Percentiles rank a stretch among this genome's conserved stretches.
Conservation (phyloP, 2,329 filamentous ascomycete species). For the Penicillium corylophilum region DNA sequence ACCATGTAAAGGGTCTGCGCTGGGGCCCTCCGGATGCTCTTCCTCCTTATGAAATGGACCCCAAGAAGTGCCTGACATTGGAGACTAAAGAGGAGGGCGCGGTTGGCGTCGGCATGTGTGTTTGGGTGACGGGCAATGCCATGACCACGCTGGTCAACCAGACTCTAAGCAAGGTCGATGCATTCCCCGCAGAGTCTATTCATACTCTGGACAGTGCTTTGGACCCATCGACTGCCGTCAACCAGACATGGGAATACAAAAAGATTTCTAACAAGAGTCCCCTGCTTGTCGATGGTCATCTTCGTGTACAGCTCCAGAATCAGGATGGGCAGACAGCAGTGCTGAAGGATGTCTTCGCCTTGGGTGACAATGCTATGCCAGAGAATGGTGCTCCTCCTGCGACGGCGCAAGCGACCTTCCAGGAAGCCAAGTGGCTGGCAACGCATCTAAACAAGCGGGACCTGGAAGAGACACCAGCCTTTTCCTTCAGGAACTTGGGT, state of each 20-base stretch:
- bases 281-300: slow-evolving; percentile 56
- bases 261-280: slow-evolving; percentile 49
- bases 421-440: slow-evolving; percentile 60
- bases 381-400: slow-evolving; percentile 55
- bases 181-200: slow-evolving; percentile 35
- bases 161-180: slow-evolving; percentile 29
- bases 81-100: slow-evolving; percentile 59
- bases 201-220: slow-evolving; percentile 22
- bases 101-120: slow-evolving; percentile 59
- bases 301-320: slow-evolving; percentile 55
- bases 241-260: slow-evolving; percentile 49
- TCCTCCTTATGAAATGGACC: slow-evolving; percentile 40
- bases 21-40: slow-evolving; percentile 47
- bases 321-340: slow-evolving; percentile 39
- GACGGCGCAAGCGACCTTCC: slow-evolving; percentile 59
- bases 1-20: slow-evolving; percentile 56
- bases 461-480: slow-evolving; percentile 35
- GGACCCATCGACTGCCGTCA: slow-evolving; percentile 3
- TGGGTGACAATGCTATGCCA: slow-evolving; percentile 58
- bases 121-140: slow-evolving; percentile 52
- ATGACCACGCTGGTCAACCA: slow-evolving; percentile 36
- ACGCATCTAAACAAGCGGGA: slow-evolving; percentile 55
- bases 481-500: slow-evolving; percentile 58
- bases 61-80: slow-evolving; percentile 51
- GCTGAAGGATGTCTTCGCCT: slow-evolving; percentile 54